Evolutionary conservation across 805 yeast genomes (phyloP).

Genomic region (Metschnikowia lunata): DNA sequence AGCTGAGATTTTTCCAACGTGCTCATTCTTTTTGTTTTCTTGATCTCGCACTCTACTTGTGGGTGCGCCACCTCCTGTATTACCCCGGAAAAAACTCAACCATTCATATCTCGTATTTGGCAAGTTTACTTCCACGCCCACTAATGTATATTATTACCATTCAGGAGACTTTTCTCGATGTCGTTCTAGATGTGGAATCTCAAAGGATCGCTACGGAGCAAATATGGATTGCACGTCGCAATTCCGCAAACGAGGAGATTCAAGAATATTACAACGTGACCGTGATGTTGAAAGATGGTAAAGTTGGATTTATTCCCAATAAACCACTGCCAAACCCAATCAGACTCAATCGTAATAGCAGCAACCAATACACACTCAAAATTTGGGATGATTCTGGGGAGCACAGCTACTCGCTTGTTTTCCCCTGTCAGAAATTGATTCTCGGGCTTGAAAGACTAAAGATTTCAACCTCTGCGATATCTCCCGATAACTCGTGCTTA

Average conservation of each 20-base stretch:
- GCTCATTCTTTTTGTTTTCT: no score
- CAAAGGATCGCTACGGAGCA: constrained; percentile 22
- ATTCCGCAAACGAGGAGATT: constrained; percentile 15
- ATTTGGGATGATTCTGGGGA: constrained; percentile 2
- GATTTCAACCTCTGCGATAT: constrained; percentile 7
- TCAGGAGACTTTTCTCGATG: constrained; percentile 45
- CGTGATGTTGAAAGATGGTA: constrained; percentile 2
- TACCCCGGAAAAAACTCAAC: neutral
- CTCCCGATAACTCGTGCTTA: constrained; percentile 4
- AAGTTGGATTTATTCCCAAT: constrained; percentile 1
- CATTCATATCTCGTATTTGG: neutral
- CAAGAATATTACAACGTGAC: constrained; percentile 6
- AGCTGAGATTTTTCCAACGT: no score
- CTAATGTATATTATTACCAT: constrained; percentile 30
- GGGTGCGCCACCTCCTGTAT: no score
- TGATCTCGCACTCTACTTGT: no score
- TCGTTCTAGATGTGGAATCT: constrained; percentile 32
- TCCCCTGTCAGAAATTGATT: constrained; percentile 3
- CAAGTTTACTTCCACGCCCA: neutral
- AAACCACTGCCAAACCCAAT: neutral
- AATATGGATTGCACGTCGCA: constrained; percentile 43
- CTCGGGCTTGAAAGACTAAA: neutral
- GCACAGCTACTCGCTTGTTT: constrained; percentile 3
- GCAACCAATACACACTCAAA: neutral
- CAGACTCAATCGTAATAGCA: neutral